Evolutionary conservation across 2,329 filamentous ascomycete species (phyloP).

Genomic region (Pyricularia pennisetigena): DNA sequence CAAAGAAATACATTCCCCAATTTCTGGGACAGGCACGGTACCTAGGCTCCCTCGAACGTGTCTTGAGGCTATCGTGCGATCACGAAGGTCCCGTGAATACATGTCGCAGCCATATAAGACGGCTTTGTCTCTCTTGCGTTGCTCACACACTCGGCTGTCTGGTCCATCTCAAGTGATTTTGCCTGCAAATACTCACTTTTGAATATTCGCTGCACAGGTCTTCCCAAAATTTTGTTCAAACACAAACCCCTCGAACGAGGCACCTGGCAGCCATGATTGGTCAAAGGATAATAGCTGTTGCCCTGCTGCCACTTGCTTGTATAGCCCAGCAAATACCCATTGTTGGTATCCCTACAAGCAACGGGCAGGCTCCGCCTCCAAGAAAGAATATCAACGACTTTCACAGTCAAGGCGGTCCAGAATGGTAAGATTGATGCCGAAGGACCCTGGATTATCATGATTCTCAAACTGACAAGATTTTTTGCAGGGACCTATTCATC

Average conservation of each 20-base stretch:
- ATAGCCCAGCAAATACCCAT: conserved; percentile 13
- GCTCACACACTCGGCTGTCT: not conserved
- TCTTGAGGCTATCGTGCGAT: not conserved
- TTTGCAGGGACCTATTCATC: conserved; percentile 36
- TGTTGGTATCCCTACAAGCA: conserved; percentile 25
- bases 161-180: not conserved
- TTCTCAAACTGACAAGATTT: not conserved
- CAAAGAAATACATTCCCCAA: not conserved
- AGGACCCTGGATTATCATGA: not conserved
- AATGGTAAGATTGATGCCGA: conserved; percentile 26
- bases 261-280: not conserved
- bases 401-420: conserved; percentile 26
- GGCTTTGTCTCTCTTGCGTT: not conserved
- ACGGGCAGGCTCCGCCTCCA: conserved; percentile 29
- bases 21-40: not conserved
- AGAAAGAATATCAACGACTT: conserved; percentile 39
- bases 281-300: not conserved
- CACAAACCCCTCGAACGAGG: not conserved
- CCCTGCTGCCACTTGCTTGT: conserved; percentile 1
- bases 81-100: not conserved
- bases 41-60: not conserved
- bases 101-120: not conserved
- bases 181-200: not conserved
- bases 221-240: not conserved
- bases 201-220: not conserved